These are phyloP conservation scores for Penicillium riverlandense DNA, from an alignment of 495 filamentous ascomycete species.

Conservation along the genomic window DNA sequence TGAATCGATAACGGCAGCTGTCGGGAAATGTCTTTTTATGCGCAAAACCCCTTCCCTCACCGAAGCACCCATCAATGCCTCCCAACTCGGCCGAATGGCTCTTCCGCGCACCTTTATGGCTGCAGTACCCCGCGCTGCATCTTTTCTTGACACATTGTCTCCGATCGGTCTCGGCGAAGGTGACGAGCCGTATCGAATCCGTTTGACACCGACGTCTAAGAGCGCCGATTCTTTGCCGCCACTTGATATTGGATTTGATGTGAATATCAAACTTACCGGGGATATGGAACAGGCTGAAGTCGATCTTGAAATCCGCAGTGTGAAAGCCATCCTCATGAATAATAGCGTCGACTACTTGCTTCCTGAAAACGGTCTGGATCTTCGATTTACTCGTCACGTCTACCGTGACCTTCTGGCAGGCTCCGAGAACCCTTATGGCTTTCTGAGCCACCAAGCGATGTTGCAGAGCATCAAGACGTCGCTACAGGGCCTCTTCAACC, in stretches of 20 bases:
- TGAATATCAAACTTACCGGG: background rate
- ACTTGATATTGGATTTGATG: constrained; percentile 27
- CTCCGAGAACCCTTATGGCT: background rate
- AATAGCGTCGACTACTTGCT: constrained; percentile 35
- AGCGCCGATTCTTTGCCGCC: constrained; percentile 18
- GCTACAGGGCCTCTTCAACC: constrained; percentile 10
- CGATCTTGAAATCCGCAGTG: constrained; percentile 11
- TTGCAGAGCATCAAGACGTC: constrained; percentile 12
- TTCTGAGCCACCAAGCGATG: constrained; percentile 1
- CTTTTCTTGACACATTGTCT: constrained; percentile 20
- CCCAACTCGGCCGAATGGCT: constrained; percentile 24
- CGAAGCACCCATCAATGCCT: constrained; percentile 16
- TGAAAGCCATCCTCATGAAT: constrained; percentile 22
- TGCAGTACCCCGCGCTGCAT: constrained; percentile 21
- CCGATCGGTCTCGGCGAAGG: constrained; percentile 5
- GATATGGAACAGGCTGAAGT: background rate
- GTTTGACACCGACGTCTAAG: constrained; percentile 22
- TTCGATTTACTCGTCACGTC: constrained; percentile 33
- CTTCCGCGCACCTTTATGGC: constrained; percentile 25
- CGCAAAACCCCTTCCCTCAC: constrained; percentile 14
- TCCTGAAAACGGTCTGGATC: constrained; percentile 31
- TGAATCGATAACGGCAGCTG: constrained; percentile 32
- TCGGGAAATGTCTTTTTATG: constrained; percentile 33
- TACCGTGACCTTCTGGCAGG: constrained; percentile 17
- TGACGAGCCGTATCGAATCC: constrained; percentile 17